These are phyloP conservation scores for Leccinum ochraceum DNA, from an alignment of 768 basidiomycete genomes.

Conservation along the genomic window DNA sequence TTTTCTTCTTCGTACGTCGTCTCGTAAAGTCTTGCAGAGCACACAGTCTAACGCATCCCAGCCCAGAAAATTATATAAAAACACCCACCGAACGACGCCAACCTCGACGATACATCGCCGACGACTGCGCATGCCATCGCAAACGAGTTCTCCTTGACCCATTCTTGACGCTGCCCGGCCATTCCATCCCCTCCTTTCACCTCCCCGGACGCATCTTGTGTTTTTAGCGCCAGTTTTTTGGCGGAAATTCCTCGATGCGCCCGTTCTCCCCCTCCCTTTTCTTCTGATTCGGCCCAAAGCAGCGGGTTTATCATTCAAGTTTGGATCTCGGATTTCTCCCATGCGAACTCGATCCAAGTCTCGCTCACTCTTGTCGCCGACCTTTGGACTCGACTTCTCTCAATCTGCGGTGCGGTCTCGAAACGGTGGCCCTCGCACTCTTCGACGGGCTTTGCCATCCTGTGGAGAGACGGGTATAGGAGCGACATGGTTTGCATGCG, in stretches of 20 bases:
- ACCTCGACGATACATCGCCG: background rate
- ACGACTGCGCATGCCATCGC: background rate
- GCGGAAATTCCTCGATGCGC: constrained; percentile 8
- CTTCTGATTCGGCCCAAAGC: background rate
- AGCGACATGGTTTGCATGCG: background rate
- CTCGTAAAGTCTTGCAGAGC: background rate
- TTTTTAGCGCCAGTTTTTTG: constrained; percentile 7
- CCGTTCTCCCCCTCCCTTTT: constrained; percentile 4
- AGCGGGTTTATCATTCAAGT: background rate
- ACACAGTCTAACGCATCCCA: background rate
- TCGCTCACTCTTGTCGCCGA: background rate
- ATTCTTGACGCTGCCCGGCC: background rate
- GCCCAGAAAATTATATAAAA: background rate
- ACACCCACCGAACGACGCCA: constrained; percentile 3
- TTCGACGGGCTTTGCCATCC: background rate
- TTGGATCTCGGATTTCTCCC: background rate
- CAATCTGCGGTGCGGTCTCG: background rate
- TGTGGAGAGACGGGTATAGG: background rate
- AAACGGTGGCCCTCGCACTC: background rate
- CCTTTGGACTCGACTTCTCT: background rate
- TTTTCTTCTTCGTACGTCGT: constrained; percentile 1
- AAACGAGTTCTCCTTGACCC: background rate
- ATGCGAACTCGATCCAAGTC: background rate
- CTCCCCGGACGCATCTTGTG: constrained; percentile 5
- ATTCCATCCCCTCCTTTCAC: background rate